A percentile compares a stretch with the other conserved stretches of the same genome.
phyloP scores from a whole-genome alignment of 2,329 filamentous ascomycete genomes.

The Periglandula ipomoeae region DNA sequence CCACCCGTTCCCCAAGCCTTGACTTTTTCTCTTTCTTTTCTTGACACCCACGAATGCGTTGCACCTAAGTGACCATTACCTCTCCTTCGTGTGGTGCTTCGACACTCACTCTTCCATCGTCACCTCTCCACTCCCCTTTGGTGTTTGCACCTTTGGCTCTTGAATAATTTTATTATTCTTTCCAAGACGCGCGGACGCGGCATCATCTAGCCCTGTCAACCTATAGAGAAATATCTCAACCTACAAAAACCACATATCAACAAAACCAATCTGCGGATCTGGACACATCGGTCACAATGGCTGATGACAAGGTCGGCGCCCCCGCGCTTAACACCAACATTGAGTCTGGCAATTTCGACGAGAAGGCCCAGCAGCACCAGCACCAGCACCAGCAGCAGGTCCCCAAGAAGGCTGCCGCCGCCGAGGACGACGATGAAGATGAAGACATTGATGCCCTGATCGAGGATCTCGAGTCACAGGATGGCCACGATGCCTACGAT shows the following conservation, averaged over 20 bases:
- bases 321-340: constrained; percentile 56
- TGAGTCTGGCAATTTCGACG: constrained; percentile 55
- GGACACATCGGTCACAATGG: constrained; percentile 30
- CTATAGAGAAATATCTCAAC: constrained; percentile 5
- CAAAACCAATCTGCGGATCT: background rate
- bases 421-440: constrained; percentile 63
- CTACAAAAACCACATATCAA: background rate
- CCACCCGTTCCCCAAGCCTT: constrained; percentile 20
- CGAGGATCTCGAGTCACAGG: constrained; percentile 75
- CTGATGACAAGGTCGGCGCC: constrained; percentile 42
- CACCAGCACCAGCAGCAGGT: constrained; percentile 14
- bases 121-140: constrained; percentile 9
- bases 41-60: constrained; percentile 40
- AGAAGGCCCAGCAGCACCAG: constrained; percentile 39
- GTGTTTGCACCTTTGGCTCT: constrained; percentile 5
- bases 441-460: constrained; percentile 83
- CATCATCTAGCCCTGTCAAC: constrained; percentile 1
- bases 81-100: constrained; percentile 38
- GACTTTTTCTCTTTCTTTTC: constrained; percentile 24
- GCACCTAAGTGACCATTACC: constrained; percentile 33
- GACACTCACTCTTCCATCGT: constrained; percentile 18
- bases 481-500: constrained; percentile 58
- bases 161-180: constrained; percentile 6
- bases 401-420: constrained; percentile 33
- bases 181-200: constrained; percentile 1